Percentiles rank a stretch among this genome's conserved stretches.
Conservation (phyloP, 2,329 filamentous ascomycete genomes). For the Ustulina deusta region DNA sequence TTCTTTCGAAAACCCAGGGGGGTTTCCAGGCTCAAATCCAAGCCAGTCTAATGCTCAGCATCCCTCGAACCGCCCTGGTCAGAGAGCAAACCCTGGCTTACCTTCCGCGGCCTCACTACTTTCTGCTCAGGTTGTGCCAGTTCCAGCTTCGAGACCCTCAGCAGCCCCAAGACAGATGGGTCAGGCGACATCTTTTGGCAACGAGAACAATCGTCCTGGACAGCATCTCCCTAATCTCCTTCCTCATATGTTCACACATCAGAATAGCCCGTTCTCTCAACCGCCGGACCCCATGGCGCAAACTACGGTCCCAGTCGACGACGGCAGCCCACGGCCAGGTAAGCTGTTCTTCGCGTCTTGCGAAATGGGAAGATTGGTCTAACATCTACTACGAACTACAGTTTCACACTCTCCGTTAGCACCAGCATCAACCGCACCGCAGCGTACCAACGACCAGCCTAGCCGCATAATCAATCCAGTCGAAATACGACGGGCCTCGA, state of each 20-base stretch:
- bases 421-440: slow-evolving; percentile 27
- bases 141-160: slow-evolving; percentile 12
- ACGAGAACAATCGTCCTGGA: slow-evolving; percentile 23
- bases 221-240: slow-evolving; percentile 25
- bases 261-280: slow-evolving; percentile 25
- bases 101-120: slow-evolving; percentile 15
- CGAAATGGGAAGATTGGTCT: slow-evolving; percentile 19
- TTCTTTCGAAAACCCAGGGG: slow-evolving; percentile 1
- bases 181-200: slow-evolving; percentile 21
- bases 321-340: slow-evolving; percentile 18
- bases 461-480: slow-evolving; percentile 30
- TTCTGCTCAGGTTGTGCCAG: slow-evolving; percentile 19
- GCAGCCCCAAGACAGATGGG: slow-evolving; percentile 8
- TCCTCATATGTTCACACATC: slow-evolving; percentile 20
- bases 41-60: slow-evolving; percentile 26
- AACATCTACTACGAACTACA: slow-evolving; percentile 25
- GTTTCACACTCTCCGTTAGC: slow-evolving; percentile 23
- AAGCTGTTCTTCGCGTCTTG: slow-evolving; percentile 8
- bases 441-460: slow-evolving; percentile 26
- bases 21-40: slow-evolving; percentile 14
- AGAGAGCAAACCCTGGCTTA: slow-evolving; percentile 12
- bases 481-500: slow-evolving; percentile 33
- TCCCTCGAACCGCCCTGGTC: slow-evolving; percentile 19
- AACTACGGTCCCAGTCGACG: slow-evolving; percentile 2
- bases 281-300: slow-evolving; percentile 16